Evolutionary conservation across 2,329 filamentous ascomycete species (phyloP), one percentile per base, ranked within the genome.

Genomic region (Aspergillus melleus): DNA sequence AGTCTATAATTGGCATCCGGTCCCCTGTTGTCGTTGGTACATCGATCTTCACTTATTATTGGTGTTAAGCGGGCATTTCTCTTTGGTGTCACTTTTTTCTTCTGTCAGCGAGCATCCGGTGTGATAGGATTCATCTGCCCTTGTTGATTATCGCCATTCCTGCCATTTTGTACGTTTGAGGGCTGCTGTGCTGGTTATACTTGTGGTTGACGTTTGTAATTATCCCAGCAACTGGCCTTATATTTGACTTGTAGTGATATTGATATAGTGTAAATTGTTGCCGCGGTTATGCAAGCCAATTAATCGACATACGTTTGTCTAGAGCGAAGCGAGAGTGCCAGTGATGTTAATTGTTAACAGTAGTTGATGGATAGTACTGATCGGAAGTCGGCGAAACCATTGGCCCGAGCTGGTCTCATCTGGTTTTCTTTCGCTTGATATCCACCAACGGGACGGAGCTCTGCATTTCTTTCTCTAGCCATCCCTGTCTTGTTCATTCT

Each of bases 101-200:
- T 68, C 52, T 57, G 65, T 67, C 67, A 72, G 70, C 68, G 69
- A 73, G 72, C 68, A 73, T 73, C 64, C 68, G 69, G 72, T 68
- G 70, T 71, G 68, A 66, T 69, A 59, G 59, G 66, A 65, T 30
- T 47, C 42, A 44, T 55, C 26, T 52, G 29, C 36, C 16, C 42
- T 49, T 42, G 53, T 55, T 26, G 42, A 46, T 54, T 29, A 14
- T 46, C 49, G 10, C 49, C 22, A 19, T 52, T 52, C 46, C 54
- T 52, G 55, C 51, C 61, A 49, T 42, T 36, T 36, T 54, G 51
- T 66, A 59, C 58, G 61, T 49, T 36, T 26, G 44, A 58, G 60
- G 58, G 32, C 52, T 64, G 60, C 63, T 49, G 46, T 47, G 64
- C 64, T 63, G 60, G 60, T 63, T 70, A 59, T 70, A 66, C 58